Conservation (phyloP, 306 rosid species). For the Malus sylvestris region DNA sequence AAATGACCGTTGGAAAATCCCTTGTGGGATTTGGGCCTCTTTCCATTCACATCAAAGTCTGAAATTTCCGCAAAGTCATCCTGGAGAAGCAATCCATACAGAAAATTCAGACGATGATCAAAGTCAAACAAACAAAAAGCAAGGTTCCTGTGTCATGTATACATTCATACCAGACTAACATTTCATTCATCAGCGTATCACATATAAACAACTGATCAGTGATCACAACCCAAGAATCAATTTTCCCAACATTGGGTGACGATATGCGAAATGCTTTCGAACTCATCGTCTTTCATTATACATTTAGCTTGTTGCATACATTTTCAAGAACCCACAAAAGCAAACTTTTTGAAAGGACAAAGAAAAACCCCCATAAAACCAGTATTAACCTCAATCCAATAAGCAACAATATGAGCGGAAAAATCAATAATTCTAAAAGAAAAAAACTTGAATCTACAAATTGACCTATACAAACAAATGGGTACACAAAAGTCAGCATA, state of each 20-base stretch:
- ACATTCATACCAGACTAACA: not conserved
- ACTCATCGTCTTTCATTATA: not conserved
- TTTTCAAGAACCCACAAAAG: not conserved
- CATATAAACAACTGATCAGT: not conserved
- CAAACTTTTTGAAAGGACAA: not conserved
- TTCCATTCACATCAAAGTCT: constrained; percentile 33
- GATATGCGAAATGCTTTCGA: not conserved
- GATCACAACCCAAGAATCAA: not conserved
- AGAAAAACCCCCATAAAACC: not conserved
- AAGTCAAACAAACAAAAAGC: not conserved
- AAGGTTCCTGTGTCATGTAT: not conserved
- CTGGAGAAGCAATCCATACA: constrained; percentile 33
- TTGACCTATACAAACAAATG: not conserved
- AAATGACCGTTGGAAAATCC: constrained; percentile 1
- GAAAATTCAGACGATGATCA: not conserved
- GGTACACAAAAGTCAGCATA: not conserved
- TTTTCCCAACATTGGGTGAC: not conserved
- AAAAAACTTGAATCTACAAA: not conserved
- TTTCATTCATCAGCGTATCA: not conserved
- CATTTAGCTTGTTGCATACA: not conserved
- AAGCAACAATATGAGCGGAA: not conserved
- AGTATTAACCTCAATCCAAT: not conserved
- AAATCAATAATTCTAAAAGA: not conserved
- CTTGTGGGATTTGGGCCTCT: constrained; percentile 36
- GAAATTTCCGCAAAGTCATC: constrained; percentile 61